A percentile compares a stretch with the other conserved stretches of the same genome.
phyloP scores from a whole-genome alignment of 108 stramenopile genomes.

The Chaetoceros muelleri region DNA sequence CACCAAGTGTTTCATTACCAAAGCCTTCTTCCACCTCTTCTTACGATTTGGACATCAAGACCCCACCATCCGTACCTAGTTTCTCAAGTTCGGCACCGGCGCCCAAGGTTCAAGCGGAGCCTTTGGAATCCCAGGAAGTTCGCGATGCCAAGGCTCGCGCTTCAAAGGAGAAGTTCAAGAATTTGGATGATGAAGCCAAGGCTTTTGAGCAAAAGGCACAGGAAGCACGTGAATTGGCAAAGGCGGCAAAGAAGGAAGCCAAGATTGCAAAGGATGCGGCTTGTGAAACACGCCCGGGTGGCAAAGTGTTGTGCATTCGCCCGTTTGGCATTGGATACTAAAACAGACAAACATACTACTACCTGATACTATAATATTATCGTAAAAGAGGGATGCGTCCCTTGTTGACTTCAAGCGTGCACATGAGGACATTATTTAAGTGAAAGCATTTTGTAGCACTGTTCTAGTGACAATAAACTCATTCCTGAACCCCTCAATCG shows the following conservation, averaged over 20 bases:
- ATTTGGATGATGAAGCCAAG: slow-evolving; percentile 53
- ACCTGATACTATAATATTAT: too few relatives aligned
- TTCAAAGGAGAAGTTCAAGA: slow-evolving; percentile 35
- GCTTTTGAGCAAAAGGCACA: slow-evolving; percentile 37
- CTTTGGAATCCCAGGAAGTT: slow-evolving; percentile 56
- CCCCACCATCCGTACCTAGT: slow-evolving; percentile 7
- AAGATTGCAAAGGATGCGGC: slow-evolving; percentile 71
- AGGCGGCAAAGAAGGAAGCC: slow-evolving; percentile 57
- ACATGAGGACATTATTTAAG: too few relatives aligned
- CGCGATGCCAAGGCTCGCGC: slow-evolving; percentile 60
- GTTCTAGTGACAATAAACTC: too few relatives aligned
- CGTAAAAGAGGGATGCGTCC: too few relatives aligned
- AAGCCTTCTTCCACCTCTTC: slow-evolving; percentile 9
- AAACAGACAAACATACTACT: too few relatives aligned
- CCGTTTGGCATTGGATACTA: slow-evolving; percentile 60
- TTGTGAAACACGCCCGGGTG: slow-evolving; percentile 66
- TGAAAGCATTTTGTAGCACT: too few relatives aligned
- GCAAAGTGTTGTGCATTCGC: slow-evolving; percentile 71
- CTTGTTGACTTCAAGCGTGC: too few relatives aligned
- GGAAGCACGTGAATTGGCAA: slow-evolving; percentile 35
- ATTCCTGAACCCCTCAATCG: too few relatives aligned
- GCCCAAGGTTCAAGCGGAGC: slow-evolving; percentile 13
- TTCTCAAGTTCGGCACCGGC: slow-evolving; percentile 1
- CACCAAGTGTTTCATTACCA: slow-evolving; percentile 33
- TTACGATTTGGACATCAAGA: slow-evolving; percentile 1